phyloP scores from a whole-genome alignment of 257 asterid species.

The Ligustrum vulgare region DNA sequence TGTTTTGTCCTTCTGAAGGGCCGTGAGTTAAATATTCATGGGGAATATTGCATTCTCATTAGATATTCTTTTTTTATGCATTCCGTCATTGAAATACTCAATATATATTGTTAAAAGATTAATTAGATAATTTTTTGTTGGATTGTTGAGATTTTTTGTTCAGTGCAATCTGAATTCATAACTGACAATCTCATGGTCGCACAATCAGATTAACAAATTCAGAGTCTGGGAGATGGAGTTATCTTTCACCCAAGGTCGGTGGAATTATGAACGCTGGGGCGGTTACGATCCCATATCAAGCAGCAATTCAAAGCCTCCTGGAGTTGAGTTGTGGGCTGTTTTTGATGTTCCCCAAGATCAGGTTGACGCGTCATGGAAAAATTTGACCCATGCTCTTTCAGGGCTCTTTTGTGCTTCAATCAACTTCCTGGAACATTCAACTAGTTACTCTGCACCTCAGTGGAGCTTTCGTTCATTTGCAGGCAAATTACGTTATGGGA shows the following conservation, averaged over 20 bases:
- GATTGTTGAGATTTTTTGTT: neutral
- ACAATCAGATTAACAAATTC: slow-evolving; percentile 76
- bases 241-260: slow-evolving; percentile 96
- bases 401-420: slow-evolving; percentile 99
- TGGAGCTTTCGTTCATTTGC: slow-evolving; percentile 69
- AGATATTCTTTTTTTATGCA: neutral
- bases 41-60: neutral
- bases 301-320: slow-evolving; percentile 94
- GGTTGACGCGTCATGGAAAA: slow-evolving; percentile 89
- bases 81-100: neutral
- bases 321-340: slow-evolving; percentile 96
- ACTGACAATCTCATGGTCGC: slow-evolving; percentile 20
- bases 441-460: slow-evolving; percentile 72
- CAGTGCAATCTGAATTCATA: slow-evolving; percentile 10
- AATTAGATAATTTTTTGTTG: neutral
- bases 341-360: slow-evolving; percentile 78
- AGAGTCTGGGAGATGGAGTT: slow-evolving; percentile 86
- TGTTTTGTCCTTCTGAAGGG: neutral
- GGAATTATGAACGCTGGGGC: slow-evolving; percentile 98
- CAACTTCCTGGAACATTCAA: slow-evolving; percentile 88
- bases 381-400: slow-evolving; percentile 91
- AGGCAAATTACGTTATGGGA: slow-evolving; percentile 75
- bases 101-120: neutral
- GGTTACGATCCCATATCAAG: slow-evolving; percentile 86
- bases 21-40: neutral